A percentile compares a stretch with the other conserved stretches of the same genome.
Evolutionary conservation across 2,329 filamentous ascomycete genomes (phyloP).

Genomic region (Trichoderma sp.): DNA sequence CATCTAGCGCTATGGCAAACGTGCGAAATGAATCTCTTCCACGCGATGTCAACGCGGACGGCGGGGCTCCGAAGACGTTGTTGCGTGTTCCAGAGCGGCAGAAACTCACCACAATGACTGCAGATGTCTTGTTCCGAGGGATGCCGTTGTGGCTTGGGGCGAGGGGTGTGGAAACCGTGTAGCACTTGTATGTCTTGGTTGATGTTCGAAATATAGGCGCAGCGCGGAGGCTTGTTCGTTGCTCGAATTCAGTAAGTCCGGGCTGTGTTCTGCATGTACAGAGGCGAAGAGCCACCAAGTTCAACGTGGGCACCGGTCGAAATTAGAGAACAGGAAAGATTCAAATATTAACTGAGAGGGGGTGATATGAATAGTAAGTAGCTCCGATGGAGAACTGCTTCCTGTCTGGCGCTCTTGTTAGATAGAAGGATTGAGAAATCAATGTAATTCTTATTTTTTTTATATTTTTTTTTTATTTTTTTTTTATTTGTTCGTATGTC

Average conservation of each 20-base stretch:
- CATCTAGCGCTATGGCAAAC: not conserved
- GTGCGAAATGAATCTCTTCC: slow-evolving; percentile 17
- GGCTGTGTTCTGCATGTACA: slow-evolving; percentile 31
- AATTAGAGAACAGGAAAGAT: not conserved
- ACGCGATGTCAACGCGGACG: not conserved
- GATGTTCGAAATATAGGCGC: not conserved
- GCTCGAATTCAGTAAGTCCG: slow-evolving; percentile 24
- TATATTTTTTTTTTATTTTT: no score
- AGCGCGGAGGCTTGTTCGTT: not conserved
- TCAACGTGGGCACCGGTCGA: not conserved
- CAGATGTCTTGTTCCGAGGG: not conserved
- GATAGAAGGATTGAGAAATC: not conserved
- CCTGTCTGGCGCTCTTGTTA: not conserved
- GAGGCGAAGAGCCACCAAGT: not conserved
- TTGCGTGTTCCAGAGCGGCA: not conserved
- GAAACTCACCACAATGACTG: not conserved
- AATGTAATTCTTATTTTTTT: not conserved
- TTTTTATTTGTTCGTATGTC: slow-evolving; percentile 12
- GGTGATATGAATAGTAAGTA: not conserved
- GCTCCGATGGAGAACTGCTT: not conserved
- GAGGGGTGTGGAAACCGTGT: not conserved
- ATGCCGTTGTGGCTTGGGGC: not conserved
- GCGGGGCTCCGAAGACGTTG: not conserved
- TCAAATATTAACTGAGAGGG: not conserved
- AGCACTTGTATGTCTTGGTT: not conserved